phyloP scores from a whole-genome alignment of 2,329 filamentous ascomycete species.

The Cryphonectria carpinicola region DNA sequence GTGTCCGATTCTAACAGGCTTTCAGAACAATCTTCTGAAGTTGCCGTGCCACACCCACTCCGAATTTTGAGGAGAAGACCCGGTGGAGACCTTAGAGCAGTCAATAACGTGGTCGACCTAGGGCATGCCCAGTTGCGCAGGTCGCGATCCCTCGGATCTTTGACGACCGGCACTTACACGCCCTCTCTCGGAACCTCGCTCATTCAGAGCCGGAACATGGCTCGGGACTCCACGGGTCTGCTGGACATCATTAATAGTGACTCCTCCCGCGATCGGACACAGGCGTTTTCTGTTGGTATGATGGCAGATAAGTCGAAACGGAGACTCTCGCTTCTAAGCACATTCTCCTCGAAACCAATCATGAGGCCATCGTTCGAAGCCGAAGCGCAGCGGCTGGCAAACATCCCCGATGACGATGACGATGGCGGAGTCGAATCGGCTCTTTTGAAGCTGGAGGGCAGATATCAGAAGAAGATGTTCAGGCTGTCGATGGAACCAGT shows the following conservation, averaged over 20 bases:
- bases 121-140: constrained; percentile 53
- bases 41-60: constrained; percentile 54
- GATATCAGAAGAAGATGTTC: constrained; percentile 62
- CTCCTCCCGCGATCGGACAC: constrained; percentile 45
- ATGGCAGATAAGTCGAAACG: constrained; percentile 55
- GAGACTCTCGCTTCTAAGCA: constrained; percentile 61
- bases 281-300: constrained; percentile 61
- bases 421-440: constrained; percentile 94
- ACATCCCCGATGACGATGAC: constrained; percentile 83
- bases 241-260: constrained; percentile 50
- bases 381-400: constrained; percentile 83
- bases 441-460: constrained; percentile 88
- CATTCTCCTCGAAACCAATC: constrained; percentile 63
- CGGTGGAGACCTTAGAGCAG: constrained; percentile 74
- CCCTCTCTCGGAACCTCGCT: constrained; percentile 65
- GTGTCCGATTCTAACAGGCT: constrained; percentile 59
- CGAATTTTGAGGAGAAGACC: constrained; percentile 72
- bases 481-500: constrained; percentile 47
- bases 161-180: constrained; percentile 56
- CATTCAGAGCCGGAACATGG: constrained; percentile 44
- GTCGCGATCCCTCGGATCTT: constrained; percentile 62
- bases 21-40: constrained; percentile 47
- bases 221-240: constrained; percentile 46
- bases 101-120: constrained; percentile 66
- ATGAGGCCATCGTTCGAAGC: constrained; percentile 82